Percentiles rank a stretch among this genome's conserved stretches.
These are phyloP conservation scores for Wakefieldia striispora DNA, from an alignment of 768 basidiomycete genomes.

Conservation along the genomic window DNA sequence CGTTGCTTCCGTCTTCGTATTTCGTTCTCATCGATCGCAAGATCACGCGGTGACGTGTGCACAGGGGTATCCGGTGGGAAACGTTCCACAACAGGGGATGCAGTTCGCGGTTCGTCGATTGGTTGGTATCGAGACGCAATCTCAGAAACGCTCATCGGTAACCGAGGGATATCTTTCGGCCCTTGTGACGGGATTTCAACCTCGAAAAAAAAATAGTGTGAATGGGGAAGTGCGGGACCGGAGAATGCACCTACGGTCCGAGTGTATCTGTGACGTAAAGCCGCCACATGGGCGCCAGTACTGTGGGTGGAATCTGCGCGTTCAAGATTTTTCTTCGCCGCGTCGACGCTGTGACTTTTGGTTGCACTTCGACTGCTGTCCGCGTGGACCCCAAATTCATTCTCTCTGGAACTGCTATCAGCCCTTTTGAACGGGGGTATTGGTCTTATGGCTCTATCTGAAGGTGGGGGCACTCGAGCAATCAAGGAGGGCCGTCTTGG, in stretches of 20 bases:
- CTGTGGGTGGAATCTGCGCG: constrained; percentile 53
- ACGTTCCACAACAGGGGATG: constrained; percentile 34
- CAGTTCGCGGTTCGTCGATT: constrained; percentile 35
- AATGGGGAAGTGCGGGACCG: not conserved
- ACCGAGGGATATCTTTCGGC: constrained; percentile 59
- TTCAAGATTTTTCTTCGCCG: constrained; percentile 38
- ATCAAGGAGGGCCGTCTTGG: constrained; percentile 24
- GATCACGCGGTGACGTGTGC: constrained; percentile 17
- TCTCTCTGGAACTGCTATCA: constrained; percentile 20
- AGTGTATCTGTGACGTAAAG: constrained; percentile 64
- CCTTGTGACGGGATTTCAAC: constrained; percentile 51
- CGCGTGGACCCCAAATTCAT: constrained; percentile 33
- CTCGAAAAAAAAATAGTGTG: constrained; percentile 31
- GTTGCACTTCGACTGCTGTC: constrained; percentile 17
- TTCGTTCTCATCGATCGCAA: constrained; percentile 21
- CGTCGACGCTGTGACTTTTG: constrained; percentile 33
- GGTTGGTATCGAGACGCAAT: constrained; percentile 63
- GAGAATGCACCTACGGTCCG: constrained; percentile 43
- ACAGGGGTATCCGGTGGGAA: constrained; percentile 26
- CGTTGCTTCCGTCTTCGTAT: constrained; percentile 37
- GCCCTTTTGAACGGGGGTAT: constrained; percentile 20
- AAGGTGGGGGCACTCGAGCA: constrained; percentile 12
- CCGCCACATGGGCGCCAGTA: constrained; percentile 61
- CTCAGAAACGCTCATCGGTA: constrained; percentile 61
- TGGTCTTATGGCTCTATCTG: constrained; percentile 17